Evolutionary conservation across 2,329 filamentous ascomycete genomes (phyloP).

Genomic region (Penicillium hordei): DNA sequence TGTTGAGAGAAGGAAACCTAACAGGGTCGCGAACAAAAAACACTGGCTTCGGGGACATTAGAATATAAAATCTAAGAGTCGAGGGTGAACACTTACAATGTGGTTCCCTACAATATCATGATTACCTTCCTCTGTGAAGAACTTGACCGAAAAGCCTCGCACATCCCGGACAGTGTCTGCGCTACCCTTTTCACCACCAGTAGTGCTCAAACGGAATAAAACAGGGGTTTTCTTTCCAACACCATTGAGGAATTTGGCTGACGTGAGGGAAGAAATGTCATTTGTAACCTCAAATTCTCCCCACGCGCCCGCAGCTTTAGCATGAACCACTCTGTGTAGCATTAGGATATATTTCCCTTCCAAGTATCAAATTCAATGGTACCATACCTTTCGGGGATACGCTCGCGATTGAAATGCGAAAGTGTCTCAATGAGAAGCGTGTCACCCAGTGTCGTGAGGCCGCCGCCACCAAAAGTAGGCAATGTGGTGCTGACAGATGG

Average conservation of each 20-base stretch:
- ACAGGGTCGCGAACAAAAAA: conserved; percentile 49
- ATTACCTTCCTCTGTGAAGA: conserved; percentile 55
- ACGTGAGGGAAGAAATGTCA: conserved; percentile 55
- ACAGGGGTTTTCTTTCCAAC: conserved; percentile 57
- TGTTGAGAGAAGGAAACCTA: conserved; percentile 45
- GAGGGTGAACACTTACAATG: conserved; percentile 11
- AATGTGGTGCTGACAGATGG: conserved; percentile 25
- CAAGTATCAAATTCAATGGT: no score
- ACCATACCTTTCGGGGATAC: conserved; percentile 57
- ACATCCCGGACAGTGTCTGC: conserved; percentile 53
- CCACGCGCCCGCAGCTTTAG: conserved; percentile 58
- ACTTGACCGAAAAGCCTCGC: conserved; percentile 52
- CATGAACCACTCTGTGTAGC: conserved; percentile 53
- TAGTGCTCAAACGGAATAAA: conserved; percentile 51
- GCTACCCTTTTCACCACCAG: conserved; percentile 48
- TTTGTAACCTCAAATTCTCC: conserved; percentile 63
- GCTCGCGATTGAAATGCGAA: conserved; percentile 61
- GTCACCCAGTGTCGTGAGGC: conserved; percentile 53
- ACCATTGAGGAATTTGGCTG: conserved; percentile 54
- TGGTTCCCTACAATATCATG: conserved; percentile 29
- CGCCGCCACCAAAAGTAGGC: conserved; percentile 31
- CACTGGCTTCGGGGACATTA: conserved; percentile 32
- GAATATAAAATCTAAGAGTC: background rate
- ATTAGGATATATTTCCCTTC: background rate
- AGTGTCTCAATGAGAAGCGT: conserved; percentile 63